Evolutionary conservation across 371 early-diverging fungal species (phyloP), one percentile per base, ranked within the genome.

Genomic region (Haplosporangium sp.): DNA sequence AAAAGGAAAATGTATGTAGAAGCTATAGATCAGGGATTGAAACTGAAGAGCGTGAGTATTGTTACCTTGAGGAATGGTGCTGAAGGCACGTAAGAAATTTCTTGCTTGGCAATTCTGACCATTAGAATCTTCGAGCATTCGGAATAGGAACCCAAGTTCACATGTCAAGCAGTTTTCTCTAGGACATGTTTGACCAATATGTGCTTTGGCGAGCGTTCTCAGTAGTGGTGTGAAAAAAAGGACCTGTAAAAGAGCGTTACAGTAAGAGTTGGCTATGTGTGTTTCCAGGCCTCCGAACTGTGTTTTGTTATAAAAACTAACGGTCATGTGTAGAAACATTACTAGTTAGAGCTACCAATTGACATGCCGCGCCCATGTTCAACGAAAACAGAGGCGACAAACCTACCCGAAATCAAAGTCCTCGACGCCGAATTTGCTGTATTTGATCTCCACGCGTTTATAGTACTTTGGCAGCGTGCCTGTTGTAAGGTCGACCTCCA

Each of bases 61-160:
- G 16, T 14, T 59, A 91, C 92, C 95, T 85, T 96, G 94, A 0
- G 94, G 93, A 36, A 93, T 89, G 7, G 90, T 91, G 56, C 90
- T 88, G 67, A 98, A 91, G 0, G 92, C 94, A 0, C 92, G 81
- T 55, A 97, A 83, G 55, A 97, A 94, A 73, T 95, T 96, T 8
- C 95, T 87, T 5, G 98, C 98, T 61, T 97, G 97, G 76, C 98
- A 98, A 65, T 97, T 98, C 45, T 90, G 89, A 6, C 98, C 98
- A 29, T 90, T 85, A 2, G 95, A 91, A 37, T 92, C 92, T 61
- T 95, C 94, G 23, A 98, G 84, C 96, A 96, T 96, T 0, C 93
- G 85, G 73, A 95, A 95, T 63, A 98, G 69, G 62, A 96, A 95
- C 0, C 96, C 97, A 16, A 97, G 86, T 65, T 98, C 97, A 82